Conservation (phyloP, 2,329 filamentous ascomycete genomes). For the Aspergillus latus region DNA sequence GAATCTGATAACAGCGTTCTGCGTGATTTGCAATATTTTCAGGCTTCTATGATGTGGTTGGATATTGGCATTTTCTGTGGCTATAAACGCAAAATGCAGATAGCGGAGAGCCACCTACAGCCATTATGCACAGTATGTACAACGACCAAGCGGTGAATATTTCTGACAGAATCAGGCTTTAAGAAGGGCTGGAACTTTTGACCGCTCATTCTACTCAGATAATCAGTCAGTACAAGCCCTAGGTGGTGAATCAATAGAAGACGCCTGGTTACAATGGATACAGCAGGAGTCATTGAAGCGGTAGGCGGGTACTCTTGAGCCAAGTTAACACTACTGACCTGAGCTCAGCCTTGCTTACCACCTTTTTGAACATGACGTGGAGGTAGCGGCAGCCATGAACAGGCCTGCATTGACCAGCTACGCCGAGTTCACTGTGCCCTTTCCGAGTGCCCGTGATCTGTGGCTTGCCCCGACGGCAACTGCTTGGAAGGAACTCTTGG, state of each 20-base stretch:
- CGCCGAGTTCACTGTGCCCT: constrained; percentile 6
- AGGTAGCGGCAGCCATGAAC: constrained; percentile 8
- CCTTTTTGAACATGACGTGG: constrained; percentile 7
- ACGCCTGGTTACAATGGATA: constrained; percentile 1
- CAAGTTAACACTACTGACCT: not conserved
- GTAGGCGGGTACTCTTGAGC: not conserved
- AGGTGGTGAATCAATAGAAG: not conserved
- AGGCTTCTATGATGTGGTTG: constrained; percentile 12
- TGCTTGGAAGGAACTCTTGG: not conserved
- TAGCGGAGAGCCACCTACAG: constrained; percentile 8
- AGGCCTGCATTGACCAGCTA: constrained; percentile 7
- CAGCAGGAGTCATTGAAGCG: constrained; percentile 4
- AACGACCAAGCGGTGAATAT: too few species aligned
- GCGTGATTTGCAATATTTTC: constrained; percentile 9
- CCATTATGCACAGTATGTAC: constrained; percentile 10
- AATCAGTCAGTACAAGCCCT: not conserved
- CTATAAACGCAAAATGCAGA: constrained; percentile 11
- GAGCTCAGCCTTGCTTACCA: not conserved
- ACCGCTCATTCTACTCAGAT: constrained; percentile 6
- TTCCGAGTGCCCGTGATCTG: constrained; percentile 7
- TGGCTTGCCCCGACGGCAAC: constrained; percentile 8
- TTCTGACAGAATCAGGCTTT: constrained; percentile 1
- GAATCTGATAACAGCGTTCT: constrained; percentile 11
- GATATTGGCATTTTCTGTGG: constrained; percentile 10
- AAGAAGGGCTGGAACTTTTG: constrained; percentile 4